Evolutionary conservation across 108 stramenopile species (phyloP), one percentile per base, ranked within the genome.

Genomic region (Skeletonema tropicum): DNA sequence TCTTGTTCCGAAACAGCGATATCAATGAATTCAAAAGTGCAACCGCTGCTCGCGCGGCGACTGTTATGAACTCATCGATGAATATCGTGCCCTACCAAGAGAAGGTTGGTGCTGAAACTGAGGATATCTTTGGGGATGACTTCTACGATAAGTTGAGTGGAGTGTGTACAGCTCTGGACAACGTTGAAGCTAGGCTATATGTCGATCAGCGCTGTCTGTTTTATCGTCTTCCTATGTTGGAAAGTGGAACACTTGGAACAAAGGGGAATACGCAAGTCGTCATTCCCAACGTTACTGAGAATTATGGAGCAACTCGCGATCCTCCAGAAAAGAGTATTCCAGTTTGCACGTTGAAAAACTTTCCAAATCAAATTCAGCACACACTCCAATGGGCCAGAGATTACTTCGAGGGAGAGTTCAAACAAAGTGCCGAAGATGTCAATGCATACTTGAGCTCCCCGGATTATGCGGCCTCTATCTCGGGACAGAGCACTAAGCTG

Each of bases 291-390:
- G 82, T 97, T 13, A 98, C 99, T n/a, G 97, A 98, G 80, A 96
- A 97, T 74, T 99, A 99, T 76, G 97, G 97, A 0, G 98, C 98
- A 33, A 97, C 96, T 19, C 93, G 98, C 58, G 98, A 99, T 80
- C 98, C 97, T 60, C 97, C 98, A 3, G 99, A 98, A 82, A 98
- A 98, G 88, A 87, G 89, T 52, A 97, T 99, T 83, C 99, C 99
- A 29, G 96, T 99, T 29, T 99, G 99, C 76, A 99, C 99, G 3
- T 87, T 99, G 39, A 99, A 99, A 88, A 97, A 98, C 91, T 99
- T 98, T 74, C 99, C 99, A 52, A 97, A 98, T 85, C 94, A 97
- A 76, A 98, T 98, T 75, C 95, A 98, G 76, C 98, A 98, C 86
- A 97, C 97, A 11, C 64, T 99, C 70, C 98, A 99, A 80, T 99